Conservation (phyloP, 1,284 basidiomycete species). For the Gastroboletus turbinatus region DNA sequence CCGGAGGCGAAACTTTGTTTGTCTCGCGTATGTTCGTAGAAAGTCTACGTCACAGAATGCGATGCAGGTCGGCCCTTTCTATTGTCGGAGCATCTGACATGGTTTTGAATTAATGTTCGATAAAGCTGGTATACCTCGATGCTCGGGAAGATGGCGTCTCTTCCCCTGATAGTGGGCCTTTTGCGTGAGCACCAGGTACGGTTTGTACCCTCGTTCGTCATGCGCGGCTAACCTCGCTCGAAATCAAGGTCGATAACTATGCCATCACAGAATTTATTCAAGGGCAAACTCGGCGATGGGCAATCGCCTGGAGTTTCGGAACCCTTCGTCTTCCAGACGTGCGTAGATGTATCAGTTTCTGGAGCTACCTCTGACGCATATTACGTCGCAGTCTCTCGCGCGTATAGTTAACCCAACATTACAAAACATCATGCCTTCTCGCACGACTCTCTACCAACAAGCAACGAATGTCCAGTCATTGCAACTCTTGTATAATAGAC, state of each 20-base stretch:
- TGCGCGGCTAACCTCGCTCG: background rate
- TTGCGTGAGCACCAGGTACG: slow-evolving; percentile 56
- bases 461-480: slow-evolving; percentile 27
- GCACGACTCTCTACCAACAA: slow-evolving; percentile 50
- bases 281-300: slow-evolving; percentile 88
- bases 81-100: too few species aligned
- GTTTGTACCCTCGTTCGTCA: background rate
- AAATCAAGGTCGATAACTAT: slow-evolving; percentile 76
- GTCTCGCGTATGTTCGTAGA: slow-evolving; percentile 79
- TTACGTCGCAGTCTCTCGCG: slow-evolving; percentile 43
- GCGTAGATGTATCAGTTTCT: slow-evolving; percentile 32
- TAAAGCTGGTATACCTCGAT: slow-evolving; percentile 90
- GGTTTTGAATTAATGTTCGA: background rate
- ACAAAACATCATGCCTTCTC: slow-evolving; percentile 52
- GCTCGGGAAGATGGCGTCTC: slow-evolving; percentile 82
- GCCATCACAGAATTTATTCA: slow-evolving; percentile 81
- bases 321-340: slow-evolving; percentile 74
- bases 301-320: slow-evolving; percentile 80
- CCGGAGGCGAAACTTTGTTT: slow-evolving; percentile 83
- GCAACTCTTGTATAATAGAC: slow-evolving; percentile 12
- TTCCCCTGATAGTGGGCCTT: slow-evolving; percentile 57
- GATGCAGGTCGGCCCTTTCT: slow-evolving; percentile 48
- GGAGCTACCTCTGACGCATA: background rate
- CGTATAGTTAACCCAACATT: slow-evolving; percentile 48
- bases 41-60: slow-evolving; percentile 47